phyloP scores from a whole-genome alignment of 306 rosid genomes.

The Acacia acuminata region DNA sequence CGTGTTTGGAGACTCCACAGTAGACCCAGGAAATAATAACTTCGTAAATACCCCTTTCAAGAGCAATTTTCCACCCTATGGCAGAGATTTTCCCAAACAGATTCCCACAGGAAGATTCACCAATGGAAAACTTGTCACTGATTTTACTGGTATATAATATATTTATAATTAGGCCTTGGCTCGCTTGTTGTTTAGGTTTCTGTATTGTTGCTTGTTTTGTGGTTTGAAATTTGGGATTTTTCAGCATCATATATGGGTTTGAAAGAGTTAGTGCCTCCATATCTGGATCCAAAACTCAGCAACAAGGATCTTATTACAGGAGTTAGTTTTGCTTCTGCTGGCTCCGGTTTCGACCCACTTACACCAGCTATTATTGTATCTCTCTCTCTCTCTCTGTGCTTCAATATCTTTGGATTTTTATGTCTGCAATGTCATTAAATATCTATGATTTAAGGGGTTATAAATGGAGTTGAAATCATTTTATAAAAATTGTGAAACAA shows the following conservation, averaged over 20 bases:
- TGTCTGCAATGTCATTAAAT: not conserved
- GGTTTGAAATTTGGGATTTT: not conserved
- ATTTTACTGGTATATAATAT: constrained; percentile 49
- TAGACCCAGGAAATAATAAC: constrained; percentile 84
- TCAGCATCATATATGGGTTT: constrained; percentile 65
- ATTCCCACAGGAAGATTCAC: constrained; percentile 73
- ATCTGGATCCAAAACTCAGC: constrained; percentile 61
- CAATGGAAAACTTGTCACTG: constrained; percentile 68
- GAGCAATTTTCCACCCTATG: constrained; percentile 68
- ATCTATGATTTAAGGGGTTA: not conserved
- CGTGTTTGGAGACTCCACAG: constrained; percentile 88
- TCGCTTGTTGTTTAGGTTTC: not conserved
- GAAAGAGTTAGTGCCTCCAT: constrained; percentile 65
- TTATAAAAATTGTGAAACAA: not conserved
- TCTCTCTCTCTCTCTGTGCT: not conserved
- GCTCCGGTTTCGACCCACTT: constrained; percentile 77
- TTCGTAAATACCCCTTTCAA: constrained; percentile 39
- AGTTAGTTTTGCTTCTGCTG: constrained; percentile 83
- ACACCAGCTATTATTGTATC: constrained; percentile 53
- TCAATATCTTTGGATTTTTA: too few relatives aligned
- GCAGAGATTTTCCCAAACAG: constrained; percentile 48
- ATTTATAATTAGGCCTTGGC: not conserved
- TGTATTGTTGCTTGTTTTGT: not conserved
- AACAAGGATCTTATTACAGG: constrained; percentile 55
- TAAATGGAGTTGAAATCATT: not conserved